phyloP scores from a whole-genome alignment of 768 basidiomycete genomes.

The Xanthoconium purpureum region DNA sequence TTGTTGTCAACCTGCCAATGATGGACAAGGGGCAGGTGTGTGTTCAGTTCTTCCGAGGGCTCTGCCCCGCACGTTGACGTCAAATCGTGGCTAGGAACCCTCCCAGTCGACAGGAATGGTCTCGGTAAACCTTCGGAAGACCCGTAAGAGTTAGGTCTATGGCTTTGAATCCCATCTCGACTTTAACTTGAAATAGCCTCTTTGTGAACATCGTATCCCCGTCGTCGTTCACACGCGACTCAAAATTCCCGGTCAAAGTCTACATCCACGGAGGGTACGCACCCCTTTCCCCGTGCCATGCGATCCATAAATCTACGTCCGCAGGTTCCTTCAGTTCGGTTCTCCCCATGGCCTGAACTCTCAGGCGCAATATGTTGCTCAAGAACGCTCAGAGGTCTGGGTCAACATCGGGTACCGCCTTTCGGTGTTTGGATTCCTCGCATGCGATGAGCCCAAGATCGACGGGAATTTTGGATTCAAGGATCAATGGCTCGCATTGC shows the following conservation, averaged over 20 bases:
- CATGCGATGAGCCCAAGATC: conserved; percentile 55
- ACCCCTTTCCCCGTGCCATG: background rate
- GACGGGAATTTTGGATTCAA: conserved; percentile 83
- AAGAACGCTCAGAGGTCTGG: conserved; percentile 64
- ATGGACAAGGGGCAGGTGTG: conserved; percentile 58
- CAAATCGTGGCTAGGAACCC: conserved; percentile 34
- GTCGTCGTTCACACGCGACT: conserved; percentile 39
- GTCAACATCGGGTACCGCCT: conserved; percentile 75
- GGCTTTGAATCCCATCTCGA: background rate
- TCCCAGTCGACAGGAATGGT: conserved; percentile 60
- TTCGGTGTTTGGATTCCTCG: conserved; percentile 73
- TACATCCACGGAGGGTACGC: conserved; percentile 76
- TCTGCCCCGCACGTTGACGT: background rate
- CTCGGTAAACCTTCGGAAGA: conserved; percentile 67
- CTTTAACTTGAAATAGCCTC: conserved; percentile 37
- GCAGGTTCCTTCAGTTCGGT: background rate
- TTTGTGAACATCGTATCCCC: conserved; percentile 66
- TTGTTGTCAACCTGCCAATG: conserved; percentile 57
- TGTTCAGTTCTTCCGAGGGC: background rate
- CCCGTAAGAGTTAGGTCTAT: conserved; percentile 41
- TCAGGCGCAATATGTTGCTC: conserved; percentile 65
- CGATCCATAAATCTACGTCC: background rate
- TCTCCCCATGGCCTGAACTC: background rate
- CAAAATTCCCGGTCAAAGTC: conserved; percentile 61
- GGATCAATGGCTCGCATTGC: conserved; percentile 72